Evolutionary conservation across 305 asterid species (phyloP), one percentile per base, ranked within the genome.

Genomic region (Rubia balearica): DNA sequence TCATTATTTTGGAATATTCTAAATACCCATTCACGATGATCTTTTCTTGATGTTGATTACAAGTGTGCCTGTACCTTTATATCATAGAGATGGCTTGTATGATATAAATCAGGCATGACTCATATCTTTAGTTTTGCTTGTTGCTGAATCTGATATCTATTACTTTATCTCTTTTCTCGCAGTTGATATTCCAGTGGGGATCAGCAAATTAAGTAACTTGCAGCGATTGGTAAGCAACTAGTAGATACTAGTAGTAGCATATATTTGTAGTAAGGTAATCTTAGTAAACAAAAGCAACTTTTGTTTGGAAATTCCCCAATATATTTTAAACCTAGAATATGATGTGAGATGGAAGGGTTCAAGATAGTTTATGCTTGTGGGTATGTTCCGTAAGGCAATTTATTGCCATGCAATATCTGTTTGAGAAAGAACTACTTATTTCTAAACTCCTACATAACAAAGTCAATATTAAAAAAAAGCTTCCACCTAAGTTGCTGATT

Each of bases 151-250:
- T 73, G 55, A 61, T 70, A 4, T 74, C 33, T 67, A 59, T 63
- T 19, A 24, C 36, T 68, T 27, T 59, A n/a, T 72, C 7, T 68
- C 7, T 78, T 67, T 41, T 79, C 61, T 75, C 71, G 84, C 95
- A 94, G 98, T 78, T 81, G 97, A 91, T 61, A 75, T 94, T 70
- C 96, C 99, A 1, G 43, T 55, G 85, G 97, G 84, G 81, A 89
- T 94, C 77, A 82, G 84, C 89, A 88, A 88, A 76, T 77, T 94
- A 83, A 77, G 79, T 66, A 91, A 94, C 90, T 77, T 91, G 85
- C 99, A 94, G 85, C 91, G 99, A 41, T 73, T 91, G 96, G 97
- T 94, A 85, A 88, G 97, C 22, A 75, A 69, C 36, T 63, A 13
- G 9, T 51, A 51, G n/a, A 48, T 48, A 0, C 13, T n/a, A n/a